A percentile compares a stretch with the other conserved stretches of the same genome.
Evolutionary conservation across 306 rosid species (phyloP).

Genomic region (Castanea mollissima): DNA sequence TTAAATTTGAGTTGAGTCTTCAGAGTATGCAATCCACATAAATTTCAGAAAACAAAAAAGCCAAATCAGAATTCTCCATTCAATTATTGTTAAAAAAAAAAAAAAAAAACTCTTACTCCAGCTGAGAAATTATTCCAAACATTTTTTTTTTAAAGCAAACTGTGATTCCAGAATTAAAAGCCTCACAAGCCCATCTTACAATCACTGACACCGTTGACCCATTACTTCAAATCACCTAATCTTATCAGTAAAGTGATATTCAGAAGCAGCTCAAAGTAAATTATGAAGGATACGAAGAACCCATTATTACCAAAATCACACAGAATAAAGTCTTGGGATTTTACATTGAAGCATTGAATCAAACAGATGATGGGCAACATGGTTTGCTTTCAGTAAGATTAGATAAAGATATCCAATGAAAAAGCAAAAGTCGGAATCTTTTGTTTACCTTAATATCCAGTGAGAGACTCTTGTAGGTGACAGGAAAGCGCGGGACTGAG

Average conservation of each 20-base stretch:
- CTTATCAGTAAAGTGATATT: neutral
- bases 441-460: conserved; percentile 55
- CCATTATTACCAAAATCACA: neutral
- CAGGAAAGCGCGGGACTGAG: conserved; percentile 48
- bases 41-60: neutral
- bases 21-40: neutral
- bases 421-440: neutral
- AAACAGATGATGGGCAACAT: conserved; percentile 28
- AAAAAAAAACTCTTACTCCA: neutral
- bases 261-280: neutral
- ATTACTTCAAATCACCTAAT: conserved; percentile 1
- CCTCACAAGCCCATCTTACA: neutral
- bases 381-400: neutral
- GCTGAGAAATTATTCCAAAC: neutral
- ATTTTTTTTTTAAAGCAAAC: neutral
- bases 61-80: neutral
- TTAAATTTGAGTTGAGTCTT: neutral
- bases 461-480: conserved; percentile 43
- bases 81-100: neutral
- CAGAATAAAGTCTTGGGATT: neutral
- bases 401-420: neutral
- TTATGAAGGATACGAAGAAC: neutral
- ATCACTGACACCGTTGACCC: neutral
- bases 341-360: conserved; percentile 5
- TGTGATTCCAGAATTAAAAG: neutral